Conservation (phyloP, 2,329 filamentous ascomycete genomes). For the Colletotrichum filicis region DNA sequence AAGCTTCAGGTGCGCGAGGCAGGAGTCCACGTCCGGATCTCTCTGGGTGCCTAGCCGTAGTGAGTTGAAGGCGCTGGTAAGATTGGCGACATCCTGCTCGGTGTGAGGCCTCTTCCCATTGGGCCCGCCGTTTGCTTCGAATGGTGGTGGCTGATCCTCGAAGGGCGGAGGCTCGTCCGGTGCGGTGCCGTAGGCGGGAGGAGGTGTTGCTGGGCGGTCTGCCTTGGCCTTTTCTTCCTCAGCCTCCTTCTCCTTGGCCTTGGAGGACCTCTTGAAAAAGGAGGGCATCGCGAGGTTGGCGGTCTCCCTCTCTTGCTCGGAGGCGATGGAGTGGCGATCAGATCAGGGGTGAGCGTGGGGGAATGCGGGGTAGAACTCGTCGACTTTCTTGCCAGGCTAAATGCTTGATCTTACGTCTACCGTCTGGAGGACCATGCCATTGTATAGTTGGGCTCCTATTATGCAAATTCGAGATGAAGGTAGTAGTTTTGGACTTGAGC, state of each 20-base stretch:
- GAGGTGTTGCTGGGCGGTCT: constrained; percentile 26
- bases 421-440: background rate
- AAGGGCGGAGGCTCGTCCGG: constrained; percentile 20
- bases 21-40: constrained; percentile 63
- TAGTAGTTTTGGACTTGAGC: background rate
- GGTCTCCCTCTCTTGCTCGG: background rate
- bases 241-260: constrained; percentile 31
- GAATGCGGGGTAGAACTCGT: background rate
- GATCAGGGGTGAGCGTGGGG: background rate
- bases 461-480: background rate
- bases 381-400: background rate
- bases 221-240: constrained; percentile 25
- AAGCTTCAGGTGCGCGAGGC: constrained; percentile 79
- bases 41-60: constrained; percentile 46
- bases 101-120: background rate
- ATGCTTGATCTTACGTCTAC: background rate
- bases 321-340: background rate
- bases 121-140: constrained; percentile 15
- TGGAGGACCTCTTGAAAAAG: constrained; percentile 24
- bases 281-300: constrained; percentile 16
- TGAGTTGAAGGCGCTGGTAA: constrained; percentile 47
- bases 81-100: constrained; percentile 42
- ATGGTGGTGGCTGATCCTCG: constrained; percentile 30
- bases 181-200: constrained; percentile 24
- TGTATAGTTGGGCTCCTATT: background rate